Evolutionary conservation across 352 stramenopile genomes (phyloP), one percentile per base, ranked within the genome.

Genomic region (Pythium rishiriense): DNA sequence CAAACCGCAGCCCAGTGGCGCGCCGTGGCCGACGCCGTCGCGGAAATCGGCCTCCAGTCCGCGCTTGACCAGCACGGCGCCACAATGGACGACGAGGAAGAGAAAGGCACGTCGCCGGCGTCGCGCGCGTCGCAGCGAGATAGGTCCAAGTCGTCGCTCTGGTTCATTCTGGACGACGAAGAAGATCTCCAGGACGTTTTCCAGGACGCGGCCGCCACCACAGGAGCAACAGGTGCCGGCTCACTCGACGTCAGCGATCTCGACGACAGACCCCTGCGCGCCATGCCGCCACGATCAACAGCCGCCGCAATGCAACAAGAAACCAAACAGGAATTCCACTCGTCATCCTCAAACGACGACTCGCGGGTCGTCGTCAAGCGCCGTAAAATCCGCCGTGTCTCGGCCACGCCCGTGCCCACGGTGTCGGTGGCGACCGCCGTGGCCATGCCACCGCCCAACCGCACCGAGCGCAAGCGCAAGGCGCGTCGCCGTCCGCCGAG

Each of bases 91-190:
- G 42, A 58, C 17, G 28, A 54, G 4, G 37, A 62, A 19, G 35
- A 43, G 33, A 54, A 71, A 19, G 45, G 58, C 37, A 28, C 51
- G 31, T 59, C 61, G 49, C 48, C 59, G 50, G 25, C 48, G 22
- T 49, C 37, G 15, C 58, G 22, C 12, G 37, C n/a, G 33, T 19
- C 62, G n/a, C 29, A 57, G 5, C 37, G 49, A 10, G 46, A 65
- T 1, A 21, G 53, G 26, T 61, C 62, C 47, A 91, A 91, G 68
- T 86, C 78, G 4, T 89, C 82, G 61, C 69, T 91, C 29, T 85
- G 74, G 62, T 91, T 91, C 60, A 91, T 91, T 61, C 72, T 91
- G 26, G 82, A 84, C 57, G 75, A 88, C 56, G 41, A 65, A 64
- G 53, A 69, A 33, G 55, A 54, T 17, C 5, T 37, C 26, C 25